These are phyloP conservation scores for Kappamyces sp. DNA, from an alignment of 192 early-diverging fungal genomes.

Conservation along the genomic window DNA sequence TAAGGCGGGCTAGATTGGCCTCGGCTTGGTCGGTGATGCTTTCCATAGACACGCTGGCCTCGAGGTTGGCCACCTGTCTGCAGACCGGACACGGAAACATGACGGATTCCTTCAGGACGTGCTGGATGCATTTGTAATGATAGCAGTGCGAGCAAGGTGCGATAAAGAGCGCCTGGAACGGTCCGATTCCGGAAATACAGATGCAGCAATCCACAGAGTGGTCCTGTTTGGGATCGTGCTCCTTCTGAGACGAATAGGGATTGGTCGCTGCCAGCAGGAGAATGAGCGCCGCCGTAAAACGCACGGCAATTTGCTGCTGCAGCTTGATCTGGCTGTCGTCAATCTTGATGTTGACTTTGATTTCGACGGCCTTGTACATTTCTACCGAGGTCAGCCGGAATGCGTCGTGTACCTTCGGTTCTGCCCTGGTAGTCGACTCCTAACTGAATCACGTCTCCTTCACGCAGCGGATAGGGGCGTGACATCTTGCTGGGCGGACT, in stretches of 20 bases:
- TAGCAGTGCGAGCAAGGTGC: conserved; percentile 89
- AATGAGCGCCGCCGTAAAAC: conserved; percentile 30
- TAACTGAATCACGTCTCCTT: conserved; percentile 92
- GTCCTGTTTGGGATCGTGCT: conserved; percentile 10
- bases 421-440: conserved; percentile 96
- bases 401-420: conserved; percentile 53
- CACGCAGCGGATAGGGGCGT: conserved; percentile 65
- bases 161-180: conserved; percentile 85
- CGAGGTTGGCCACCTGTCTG: conserved; percentile 78
- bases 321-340: conserved; percentile 1
- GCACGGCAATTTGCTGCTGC: conserved; percentile 15
- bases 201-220: conserved; percentile 68
- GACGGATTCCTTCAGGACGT: conserved; percentile 59
- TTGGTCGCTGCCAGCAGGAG: conserved; percentile 36
- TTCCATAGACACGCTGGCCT: conserved; percentile 35
- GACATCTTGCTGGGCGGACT: conserved; percentile 74
- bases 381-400: background rate
- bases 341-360: conserved; percentile 5
- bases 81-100: conserved; percentile 85
- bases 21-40: conserved; percentile 21
- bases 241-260: conserved; percentile 27
- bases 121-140: conserved; percentile 87
- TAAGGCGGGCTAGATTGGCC: too few relatives aligned
- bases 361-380: conserved; percentile 16
- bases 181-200: conserved; percentile 76